Base-by-base conservation (phyloP, 192 early-diverging fungal genomes). In the Podila epigama region DNA sequence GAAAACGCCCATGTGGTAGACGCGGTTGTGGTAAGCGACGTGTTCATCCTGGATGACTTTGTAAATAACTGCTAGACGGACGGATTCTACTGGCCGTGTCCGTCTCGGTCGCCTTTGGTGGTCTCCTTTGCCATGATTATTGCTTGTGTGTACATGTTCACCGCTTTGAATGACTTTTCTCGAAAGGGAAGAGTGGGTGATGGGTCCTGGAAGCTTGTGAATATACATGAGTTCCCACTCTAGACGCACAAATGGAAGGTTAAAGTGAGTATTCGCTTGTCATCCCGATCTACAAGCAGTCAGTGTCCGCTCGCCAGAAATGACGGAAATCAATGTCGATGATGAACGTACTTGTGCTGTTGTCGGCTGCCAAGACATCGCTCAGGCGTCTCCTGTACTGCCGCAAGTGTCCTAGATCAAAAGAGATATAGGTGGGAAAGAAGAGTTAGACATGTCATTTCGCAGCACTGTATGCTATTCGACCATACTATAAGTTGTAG, bases 211-310 rank as follows among this genome's bases (percentile, higher is more conserved):
- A 37, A 77, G 63, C 7, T 42, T 57, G 50, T 77, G 73, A 4
- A 59, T 58, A 34, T 68, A 77, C 73, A 77, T 77, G 25, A 68
- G 50, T 40, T 77, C 73, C 73, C 73, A 77, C 3, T 41, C 73
- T 77, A 37, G 8, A n/a, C 8, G 18, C 29, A 9, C 52, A 54
- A 25, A 54, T 29, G 29, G 52, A 27, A 54, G 3, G 0, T 4
- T 22, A 48, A 22, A 48, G 44, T 22, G 44, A 4, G n/a, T 18
- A 2, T 2, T 25, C n/a, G 44, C 25, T 18, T 48, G n/a, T 48
- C n/a, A 22, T 22, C 11, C 25, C 44, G 2, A 20, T 8, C 22
- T 3, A 48, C 25, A 4, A 3, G 44, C 15, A 22, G 5, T 22
- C 44, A 5, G n/a, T 12, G 28, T 28, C 0, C 6, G 52, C 1